Percentiles rank a stretch among this genome's conserved stretches.
Conservation (phyloP, 129 eudicot genomes). For the Escallonia rubra region DNA sequence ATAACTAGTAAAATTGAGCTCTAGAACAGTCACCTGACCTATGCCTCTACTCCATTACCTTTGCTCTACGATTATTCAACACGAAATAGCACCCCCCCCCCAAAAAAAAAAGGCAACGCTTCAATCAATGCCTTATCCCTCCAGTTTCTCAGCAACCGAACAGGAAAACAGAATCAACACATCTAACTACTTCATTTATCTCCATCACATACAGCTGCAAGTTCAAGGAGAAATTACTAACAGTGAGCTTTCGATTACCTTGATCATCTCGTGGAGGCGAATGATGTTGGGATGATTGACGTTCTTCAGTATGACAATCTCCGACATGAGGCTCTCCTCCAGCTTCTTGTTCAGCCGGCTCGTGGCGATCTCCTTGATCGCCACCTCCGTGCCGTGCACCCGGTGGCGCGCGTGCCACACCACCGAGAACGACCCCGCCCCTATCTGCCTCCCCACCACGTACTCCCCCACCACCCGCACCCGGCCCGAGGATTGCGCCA, state of each 20-base stretch:
- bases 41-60: too few species aligned
- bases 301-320: conserved; percentile 70
- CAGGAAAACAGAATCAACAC: too few species aligned
- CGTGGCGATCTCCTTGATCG: conserved; percentile 75
- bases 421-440: conserved; percentile 84
- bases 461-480: conserved; percentile 76
- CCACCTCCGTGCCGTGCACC: conserved; percentile 81
- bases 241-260: conserved; percentile 29
- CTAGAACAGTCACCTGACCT: too few species aligned
- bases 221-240: neutral
- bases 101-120: too few species aligned
- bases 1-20: too few species aligned
- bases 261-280: conserved; percentile 76
- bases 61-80: too few species aligned
- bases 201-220: too few species aligned
- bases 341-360: conserved; percentile 61
- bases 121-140: too few species aligned
- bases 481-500: conserved; percentile 54
- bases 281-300: conserved; percentile 83
- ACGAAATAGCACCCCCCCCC: too few species aligned
- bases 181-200: too few species aligned
- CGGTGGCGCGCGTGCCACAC: conserved; percentile 86
- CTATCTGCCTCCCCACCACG: conserved; percentile 69
- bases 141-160: too few species aligned
- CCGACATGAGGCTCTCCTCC: conserved; percentile 84